Evolutionary conservation across 768 basidiomycete species (phyloP), one percentile per base, ranked within the genome.

Genomic region (Chalciporus sphaerocephalus): DNA sequence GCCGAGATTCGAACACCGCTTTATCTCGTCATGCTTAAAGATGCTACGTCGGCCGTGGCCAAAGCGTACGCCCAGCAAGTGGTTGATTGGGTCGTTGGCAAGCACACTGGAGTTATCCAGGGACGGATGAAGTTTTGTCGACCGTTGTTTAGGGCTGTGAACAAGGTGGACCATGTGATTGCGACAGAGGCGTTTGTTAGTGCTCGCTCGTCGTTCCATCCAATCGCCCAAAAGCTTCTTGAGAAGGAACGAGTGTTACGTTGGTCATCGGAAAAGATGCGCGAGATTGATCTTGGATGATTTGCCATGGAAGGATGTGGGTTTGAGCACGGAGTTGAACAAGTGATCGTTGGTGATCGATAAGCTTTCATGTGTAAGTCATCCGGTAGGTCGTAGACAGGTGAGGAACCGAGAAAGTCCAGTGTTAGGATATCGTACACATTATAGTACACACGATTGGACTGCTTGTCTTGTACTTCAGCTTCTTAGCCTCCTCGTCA

Each of bases 91-190:
- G 69, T 77, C 23, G 62, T 65, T 8, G 76, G 73, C 9, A 61
- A 54, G 15, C 66, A 68, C 33, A 67, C 65, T 11, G 68, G 71
- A 15, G 48, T 72, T 35, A 58, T 79, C 32, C 74, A 74, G 42
- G 76, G 76, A 6, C 66, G 77, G 46, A 78, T 78, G 76, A 79
- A 79, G 54, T 78, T 76, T 60, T 78, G 78, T 57, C 55, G 78
- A 40, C 74, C 77, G 3, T 50, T 69, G 15, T 76, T 79, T 54
- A 66, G 66, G 45, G 71, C 64, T 5, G 56, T 66, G 24, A 54
- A 60, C 54, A 65, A 62, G 49, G 72, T 71, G 10, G 60, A 78
- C 48, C 41, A 48, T 9, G 44, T 47, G 28, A 59, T 66, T 25
- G 71, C 78, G 1, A 46, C 61, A 23, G 50, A 61, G 37, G 69